Base-by-base conservation (phyloP, 306 rosid genomes). In the Trichosanthes cucumerina region DNA sequence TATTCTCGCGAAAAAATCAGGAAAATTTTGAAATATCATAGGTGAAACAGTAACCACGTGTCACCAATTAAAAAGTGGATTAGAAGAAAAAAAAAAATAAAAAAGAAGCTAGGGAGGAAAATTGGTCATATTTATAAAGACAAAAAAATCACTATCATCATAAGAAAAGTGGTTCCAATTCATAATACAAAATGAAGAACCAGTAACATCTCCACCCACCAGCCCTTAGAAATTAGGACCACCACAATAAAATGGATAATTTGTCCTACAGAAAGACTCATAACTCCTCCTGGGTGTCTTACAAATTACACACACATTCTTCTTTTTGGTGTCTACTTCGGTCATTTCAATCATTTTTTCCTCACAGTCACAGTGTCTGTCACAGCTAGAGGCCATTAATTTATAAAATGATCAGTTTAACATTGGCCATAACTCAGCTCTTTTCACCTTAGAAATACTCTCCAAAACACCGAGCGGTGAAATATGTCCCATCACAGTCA, bases 401-500 rank as follows among this genome's bases (percentile, higher is more conserved):
- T 62, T 4, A 62, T 33, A 14, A 62, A 28, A 4, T 16, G 39
- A 28, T 13, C 26, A 59, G 36, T 11, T 5, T 24, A 59, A 24
- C 3, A 26, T 59, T 26, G 65, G 19, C 68, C 68, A 63, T 34
- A 94, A 77, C 81, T 94, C 98, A 0, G 98, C 98, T 59, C 85
- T 92, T 76, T 90, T 94, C 44, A 94, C 92, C 90, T 88, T 94
- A 9, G 98, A 94, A 83, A 94, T 83, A 85, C 97, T 94, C 84
- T 94, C 90, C 31, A 92, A 74, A 1, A 94, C 96, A 71, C 80
- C 92, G 46, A 72, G 80, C 0, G 98, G 93, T 72, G 95, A 92
- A 77, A 92, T 79, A 85, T 88, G 89, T 50, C 98, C 98, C 93
- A 90, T 90, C 80, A 94, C 98, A 23, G 97, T 94, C 85, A 94